These are phyloP conservation scores for Fusarium verrucosum DNA, from an alignment of 2,329 filamentous ascomycete species.

Conservation along the genomic window DNA sequence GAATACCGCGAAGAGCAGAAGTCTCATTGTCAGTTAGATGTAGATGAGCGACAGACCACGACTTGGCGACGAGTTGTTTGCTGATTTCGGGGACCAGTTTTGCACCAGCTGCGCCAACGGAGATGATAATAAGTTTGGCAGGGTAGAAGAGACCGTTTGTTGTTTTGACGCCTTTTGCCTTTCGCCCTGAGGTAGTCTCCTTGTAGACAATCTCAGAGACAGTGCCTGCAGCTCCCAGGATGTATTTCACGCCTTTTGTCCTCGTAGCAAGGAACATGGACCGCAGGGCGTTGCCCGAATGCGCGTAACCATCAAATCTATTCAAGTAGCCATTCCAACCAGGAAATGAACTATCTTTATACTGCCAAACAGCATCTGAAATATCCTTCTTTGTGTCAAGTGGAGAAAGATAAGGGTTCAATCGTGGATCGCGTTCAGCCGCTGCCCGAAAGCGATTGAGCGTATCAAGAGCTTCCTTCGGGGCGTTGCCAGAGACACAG, in stretches of 20 bases:
- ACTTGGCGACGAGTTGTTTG: conserved; percentile 62
- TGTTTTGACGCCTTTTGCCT: conserved; percentile 27
- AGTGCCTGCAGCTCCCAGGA: conserved; percentile 44
- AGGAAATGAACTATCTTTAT: conserved; percentile 56
- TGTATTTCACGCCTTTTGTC: conserved; percentile 33
- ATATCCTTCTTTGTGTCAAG: conserved; percentile 53
- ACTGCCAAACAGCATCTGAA: conserved; percentile 56
- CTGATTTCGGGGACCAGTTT: conserved; percentile 60
- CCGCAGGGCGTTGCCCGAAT: conserved; percentile 61
- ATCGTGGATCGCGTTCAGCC: conserved; percentile 52
- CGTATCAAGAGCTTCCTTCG: conserved; percentile 58
- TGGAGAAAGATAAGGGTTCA: conserved; percentile 52
- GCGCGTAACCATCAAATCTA: conserved; percentile 64
- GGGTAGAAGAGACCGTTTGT: conserved; percentile 21
- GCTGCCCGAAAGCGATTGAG: conserved; percentile 54
- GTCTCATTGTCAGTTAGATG: conserved; percentile 65
- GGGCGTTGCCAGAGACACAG: conserved; percentile 57
- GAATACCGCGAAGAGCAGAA: conserved; percentile 63
- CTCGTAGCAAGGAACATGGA: conserved; percentile 57
- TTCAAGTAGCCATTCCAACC: conserved; percentile 69
- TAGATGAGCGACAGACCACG: conserved; percentile 68
- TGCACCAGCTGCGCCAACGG: conserved; percentile 60
- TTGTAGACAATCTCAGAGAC: conserved; percentile 43
- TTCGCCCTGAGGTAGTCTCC: not conserved
- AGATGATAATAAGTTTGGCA: conserved; percentile 58